These are phyloP conservation scores for Emericellopsis terricola DNA, from an alignment of 495 filamentous ascomycete species.

Conservation along the genomic window DNA sequence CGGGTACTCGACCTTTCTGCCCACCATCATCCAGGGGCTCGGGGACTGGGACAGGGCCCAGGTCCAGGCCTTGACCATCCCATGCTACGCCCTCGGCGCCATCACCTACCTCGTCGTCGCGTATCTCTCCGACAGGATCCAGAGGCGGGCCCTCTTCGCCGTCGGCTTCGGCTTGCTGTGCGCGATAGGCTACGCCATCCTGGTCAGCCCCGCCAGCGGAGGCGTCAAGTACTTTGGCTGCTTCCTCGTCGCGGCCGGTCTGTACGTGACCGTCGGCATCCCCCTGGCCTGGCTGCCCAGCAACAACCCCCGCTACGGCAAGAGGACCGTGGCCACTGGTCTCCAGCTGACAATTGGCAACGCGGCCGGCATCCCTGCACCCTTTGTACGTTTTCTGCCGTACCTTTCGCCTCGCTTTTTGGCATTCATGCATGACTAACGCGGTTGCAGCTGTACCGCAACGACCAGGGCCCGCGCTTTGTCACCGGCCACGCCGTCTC, in stretches of 20 bases:
- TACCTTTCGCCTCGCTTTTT: no score
- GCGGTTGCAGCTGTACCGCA: neutral
- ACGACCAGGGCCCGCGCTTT: neutral
- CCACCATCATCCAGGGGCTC: slow-evolving; percentile 33
- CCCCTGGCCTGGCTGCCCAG: slow-evolving; percentile 39
- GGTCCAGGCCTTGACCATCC: slow-evolving; percentile 21
- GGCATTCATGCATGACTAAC: no score
- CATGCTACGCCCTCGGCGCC: slow-evolving; percentile 19
- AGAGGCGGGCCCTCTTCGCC: slow-evolving; percentile 16
- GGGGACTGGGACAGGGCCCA: slow-evolving; percentile 27
- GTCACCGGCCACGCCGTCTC: neutral
- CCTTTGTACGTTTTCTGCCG: neutral
- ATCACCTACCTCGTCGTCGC: slow-evolving; percentile 23
- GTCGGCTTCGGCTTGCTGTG: slow-evolving; percentile 25
- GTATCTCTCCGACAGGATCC: slow-evolving; percentile 18
- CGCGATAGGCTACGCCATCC: slow-evolving; percentile 32
- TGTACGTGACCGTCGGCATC: slow-evolving; percentile 30
- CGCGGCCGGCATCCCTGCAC: slow-evolving; percentile 24
- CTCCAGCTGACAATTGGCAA: slow-evolving; percentile 38
- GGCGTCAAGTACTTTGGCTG: slow-evolving; percentile 36
- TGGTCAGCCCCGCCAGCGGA: slow-evolving; percentile 15
- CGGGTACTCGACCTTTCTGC: slow-evolving; percentile 41
- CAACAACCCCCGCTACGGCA: slow-evolving; percentile 39
- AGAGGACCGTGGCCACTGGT: slow-evolving; percentile 34
- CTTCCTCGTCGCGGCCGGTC: slow-evolving; percentile 32